phyloP scores from a whole-genome alignment of 208 protist genomes.

The Sergeia podlipaevii region DNA sequence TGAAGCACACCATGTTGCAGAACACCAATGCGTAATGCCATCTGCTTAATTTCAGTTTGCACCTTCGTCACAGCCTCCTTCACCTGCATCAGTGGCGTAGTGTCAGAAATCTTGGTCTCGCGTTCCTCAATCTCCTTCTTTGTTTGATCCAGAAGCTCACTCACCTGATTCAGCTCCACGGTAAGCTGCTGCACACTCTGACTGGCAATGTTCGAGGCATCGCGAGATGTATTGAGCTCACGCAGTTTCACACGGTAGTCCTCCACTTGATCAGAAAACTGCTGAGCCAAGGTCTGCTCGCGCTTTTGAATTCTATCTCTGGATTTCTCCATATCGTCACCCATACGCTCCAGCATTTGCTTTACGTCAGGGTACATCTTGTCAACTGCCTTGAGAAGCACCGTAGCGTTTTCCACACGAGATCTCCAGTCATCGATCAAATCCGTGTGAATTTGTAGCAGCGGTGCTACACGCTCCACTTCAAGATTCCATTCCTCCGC shows the following conservation, averaged over 20 bases:
- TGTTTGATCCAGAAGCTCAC: conserved; percentile 77
- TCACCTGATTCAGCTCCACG: conserved; percentile 85
- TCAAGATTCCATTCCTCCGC: conserved; percentile 88
- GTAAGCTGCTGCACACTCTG: conserved; percentile 87
- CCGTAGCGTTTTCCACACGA: conserved; percentile 68
- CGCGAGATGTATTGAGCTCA: conserved; percentile 78
- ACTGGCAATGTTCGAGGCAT: conserved; percentile 69
- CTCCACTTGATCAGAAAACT: conserved; percentile 88
- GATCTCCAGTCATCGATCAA: conserved; percentile 79
- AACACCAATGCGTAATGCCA: conserved; percentile 87
- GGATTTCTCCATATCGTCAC: conserved; percentile 83
- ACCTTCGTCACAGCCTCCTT: conserved; percentile 86
- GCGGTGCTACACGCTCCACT: conserved; percentile 81
- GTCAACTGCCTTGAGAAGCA: conserved; percentile 84
- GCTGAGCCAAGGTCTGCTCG: conserved; percentile 85
- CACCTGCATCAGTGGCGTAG: conserved; percentile 84
- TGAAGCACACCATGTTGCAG: conserved; percentile 88
- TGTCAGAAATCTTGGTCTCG: conserved; percentile 86
- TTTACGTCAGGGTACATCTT: conserved; percentile 90
- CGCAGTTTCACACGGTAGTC: conserved; percentile 86
- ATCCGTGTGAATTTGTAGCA: conserved; percentile 67
- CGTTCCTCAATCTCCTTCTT: conserved; percentile 86
- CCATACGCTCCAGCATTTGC: conserved; percentile 75
- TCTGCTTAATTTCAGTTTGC: conserved; percentile 85
- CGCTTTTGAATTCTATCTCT: conserved; percentile 88